These are phyloP conservation scores for Silene latifolia DNA, from an alignment of 148 eudicot species.

Conservation along the genomic window DNA sequence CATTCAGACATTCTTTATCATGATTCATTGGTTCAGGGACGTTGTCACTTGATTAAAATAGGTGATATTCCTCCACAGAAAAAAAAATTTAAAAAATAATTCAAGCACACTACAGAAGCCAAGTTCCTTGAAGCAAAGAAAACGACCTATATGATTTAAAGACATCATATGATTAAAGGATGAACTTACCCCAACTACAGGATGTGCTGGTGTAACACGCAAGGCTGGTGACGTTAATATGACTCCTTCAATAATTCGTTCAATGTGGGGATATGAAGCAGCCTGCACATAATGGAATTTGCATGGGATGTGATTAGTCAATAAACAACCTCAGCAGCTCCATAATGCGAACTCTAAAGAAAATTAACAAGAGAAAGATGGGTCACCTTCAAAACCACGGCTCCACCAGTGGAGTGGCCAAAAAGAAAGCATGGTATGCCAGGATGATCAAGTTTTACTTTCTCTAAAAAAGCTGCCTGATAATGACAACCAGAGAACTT, in stretches of 20 bases:
- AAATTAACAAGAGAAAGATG: neutral
- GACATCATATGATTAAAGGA: neutral
- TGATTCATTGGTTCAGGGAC: neutral
- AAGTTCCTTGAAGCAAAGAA: neutral
- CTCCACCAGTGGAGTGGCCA: conserved; percentile 98
- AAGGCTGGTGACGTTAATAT: conserved; percentile 91
- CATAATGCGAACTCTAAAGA: neutral
- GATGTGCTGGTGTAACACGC: conserved; percentile 88
- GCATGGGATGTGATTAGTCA: neutral
- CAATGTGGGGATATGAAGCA: conserved; percentile 30
- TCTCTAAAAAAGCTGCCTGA: conserved; percentile 74
- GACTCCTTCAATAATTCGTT: conserved; percentile 66
- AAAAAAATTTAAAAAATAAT: neutral
- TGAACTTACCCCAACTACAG: conserved; percentile 66
- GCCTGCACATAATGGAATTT: conserved; percentile 27
- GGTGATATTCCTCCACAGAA: neutral
- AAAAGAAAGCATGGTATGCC: conserved; percentile 76
- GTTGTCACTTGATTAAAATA: neutral
- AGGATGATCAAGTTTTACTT: conserved; percentile 60
- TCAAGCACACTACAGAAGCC: neutral
- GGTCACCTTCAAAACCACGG: conserved; percentile 73
- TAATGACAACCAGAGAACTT: conserved; percentile 2
- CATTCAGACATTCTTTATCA: neutral
- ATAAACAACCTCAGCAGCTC: neutral
- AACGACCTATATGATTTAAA: neutral